Conservation (phyloP, 805 yeast genomes). For the Yarrowia sp. region DNA sequence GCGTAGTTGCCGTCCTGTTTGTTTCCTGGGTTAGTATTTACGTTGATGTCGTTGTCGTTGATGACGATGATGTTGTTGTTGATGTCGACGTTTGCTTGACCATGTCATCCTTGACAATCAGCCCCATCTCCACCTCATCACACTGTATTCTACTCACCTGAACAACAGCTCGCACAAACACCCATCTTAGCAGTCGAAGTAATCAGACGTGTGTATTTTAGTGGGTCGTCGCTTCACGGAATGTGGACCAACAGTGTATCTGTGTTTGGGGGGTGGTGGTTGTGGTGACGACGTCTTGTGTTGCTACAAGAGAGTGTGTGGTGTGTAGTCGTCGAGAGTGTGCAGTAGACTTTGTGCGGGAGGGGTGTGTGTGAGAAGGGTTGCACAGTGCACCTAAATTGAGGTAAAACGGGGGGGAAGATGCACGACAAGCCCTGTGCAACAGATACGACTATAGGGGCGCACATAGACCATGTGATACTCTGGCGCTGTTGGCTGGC, state of each 20-base stretch:
- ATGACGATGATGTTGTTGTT: too few relatives aligned
- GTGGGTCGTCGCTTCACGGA: neutral
- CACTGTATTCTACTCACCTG: slow-evolving; percentile 15
- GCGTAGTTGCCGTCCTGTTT: slow-evolving; percentile 53
- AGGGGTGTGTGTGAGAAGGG: slow-evolving; percentile 20
- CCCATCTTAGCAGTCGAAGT: slow-evolving; percentile 27
- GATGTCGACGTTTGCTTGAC: too few relatives aligned
- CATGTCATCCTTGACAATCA: too few relatives aligned
- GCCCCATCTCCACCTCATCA: too few relatives aligned
- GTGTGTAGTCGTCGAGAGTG: slow-evolving; percentile 3
- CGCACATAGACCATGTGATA: neutral
- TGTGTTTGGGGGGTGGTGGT: neutral
- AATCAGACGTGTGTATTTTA: neutral
- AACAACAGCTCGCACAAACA: slow-evolving; percentile 30
- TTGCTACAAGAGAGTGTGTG: neutral
- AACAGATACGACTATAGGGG: neutral
- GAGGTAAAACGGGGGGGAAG: slow-evolving; percentile 18
- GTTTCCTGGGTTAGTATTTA: slow-evolving; percentile 19
- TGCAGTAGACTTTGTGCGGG: slow-evolving; percentile 18
- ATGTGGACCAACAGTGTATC: neutral
- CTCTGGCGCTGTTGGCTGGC: neutral
- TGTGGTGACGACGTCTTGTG: neutral
- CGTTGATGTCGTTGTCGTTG: neutral
- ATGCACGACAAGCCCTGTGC: neutral
- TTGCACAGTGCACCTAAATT: slow-evolving; percentile 23